phyloP scores from a whole-genome alignment of 176 grass and related monocot species.

The Secale cereale region DNA sequence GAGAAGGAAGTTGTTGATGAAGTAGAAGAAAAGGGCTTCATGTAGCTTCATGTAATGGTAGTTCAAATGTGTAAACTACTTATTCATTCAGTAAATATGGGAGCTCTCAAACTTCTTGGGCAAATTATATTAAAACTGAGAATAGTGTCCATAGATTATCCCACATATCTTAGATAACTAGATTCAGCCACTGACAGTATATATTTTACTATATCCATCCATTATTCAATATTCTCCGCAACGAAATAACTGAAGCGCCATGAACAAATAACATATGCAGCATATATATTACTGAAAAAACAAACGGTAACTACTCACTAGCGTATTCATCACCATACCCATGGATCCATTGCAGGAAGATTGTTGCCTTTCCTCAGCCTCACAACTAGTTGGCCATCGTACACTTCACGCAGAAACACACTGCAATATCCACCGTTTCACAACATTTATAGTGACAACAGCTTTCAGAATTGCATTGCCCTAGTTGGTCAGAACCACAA shows the following conservation, averaged over 20 bases:
- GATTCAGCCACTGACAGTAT: background rate
- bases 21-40: background rate
- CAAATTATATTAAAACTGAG: background rate
- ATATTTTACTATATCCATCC: background rate
- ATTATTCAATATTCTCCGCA: background rate
- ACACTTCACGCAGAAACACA: slow-evolving; percentile 80
- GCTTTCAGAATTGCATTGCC: background rate
- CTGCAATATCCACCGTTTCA: slow-evolving; percentile 32
- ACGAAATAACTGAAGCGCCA: background rate
- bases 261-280: slow-evolving; percentile 14
- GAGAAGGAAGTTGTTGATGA: background rate
- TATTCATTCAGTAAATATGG: too few relatives aligned
- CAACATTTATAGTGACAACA: background rate
- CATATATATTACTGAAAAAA: background rate
- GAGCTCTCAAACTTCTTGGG: background rate
- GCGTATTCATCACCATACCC: slow-evolving; percentile 58
- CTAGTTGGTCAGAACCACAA: background rate
- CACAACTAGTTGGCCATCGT: slow-evolving; percentile 73
- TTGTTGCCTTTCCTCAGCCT: slow-evolving; percentile 72
- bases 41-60: background rate
- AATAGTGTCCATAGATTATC: background rate
- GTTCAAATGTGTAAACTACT: slow-evolving; percentile 12
- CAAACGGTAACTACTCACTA: background rate
- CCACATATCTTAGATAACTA: background rate
- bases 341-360: slow-evolving; percentile 90